phyloP scores from a whole-genome alignment of 1,139 yeast genomes.

The Debaryomyces subglobosus region DNA sequence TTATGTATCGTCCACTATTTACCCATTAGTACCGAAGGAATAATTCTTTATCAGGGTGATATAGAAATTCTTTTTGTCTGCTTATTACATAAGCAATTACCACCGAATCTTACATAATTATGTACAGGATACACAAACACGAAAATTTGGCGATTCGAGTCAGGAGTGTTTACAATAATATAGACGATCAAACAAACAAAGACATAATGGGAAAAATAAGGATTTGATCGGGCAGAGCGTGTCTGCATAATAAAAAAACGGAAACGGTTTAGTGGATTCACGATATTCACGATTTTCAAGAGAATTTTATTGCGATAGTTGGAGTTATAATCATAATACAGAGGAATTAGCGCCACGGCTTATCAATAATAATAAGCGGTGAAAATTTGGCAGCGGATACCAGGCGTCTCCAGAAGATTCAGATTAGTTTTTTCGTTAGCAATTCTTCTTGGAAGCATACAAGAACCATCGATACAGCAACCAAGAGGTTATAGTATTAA shows the following conservation, averaged over 20 bases:
- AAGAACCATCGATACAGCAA: neutral
- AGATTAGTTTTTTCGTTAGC: slow-evolving; percentile 2
- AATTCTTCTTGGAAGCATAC: slow-evolving; percentile 3
- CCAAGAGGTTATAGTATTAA: neutral
- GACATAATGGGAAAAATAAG: slow-evolving; percentile 1
- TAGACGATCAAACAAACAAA: slow-evolving; percentile 5
- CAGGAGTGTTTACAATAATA: slow-evolving; percentile 4
- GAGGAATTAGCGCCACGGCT: slow-evolving; percentile 7
- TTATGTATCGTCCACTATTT: neutral
- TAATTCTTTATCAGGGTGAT: neutral
- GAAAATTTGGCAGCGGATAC: neutral
- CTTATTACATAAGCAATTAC: slow-evolving; percentile 1
- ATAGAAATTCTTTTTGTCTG: neutral
- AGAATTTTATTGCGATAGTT: slow-evolving; percentile 2
- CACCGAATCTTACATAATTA: neutral
- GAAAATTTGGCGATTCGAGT: slow-evolving; percentile 1
- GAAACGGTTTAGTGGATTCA: neutral
- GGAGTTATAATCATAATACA: neutral
- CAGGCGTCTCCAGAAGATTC: neutral
- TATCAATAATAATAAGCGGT: slow-evolving; percentile 5
- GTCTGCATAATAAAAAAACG: slow-evolving; percentile 1
- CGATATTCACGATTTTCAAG: slow-evolving; percentile 5
- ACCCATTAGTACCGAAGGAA: neutral
- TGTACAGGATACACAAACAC: slow-evolving; percentile 5
- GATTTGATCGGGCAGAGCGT: slow-evolving; percentile 4